These are phyloP conservation scores for Sporodiniella umbellata DNA, from an alignment of 371 early-diverging fungal genomes.

Conservation along the genomic window DNA sequence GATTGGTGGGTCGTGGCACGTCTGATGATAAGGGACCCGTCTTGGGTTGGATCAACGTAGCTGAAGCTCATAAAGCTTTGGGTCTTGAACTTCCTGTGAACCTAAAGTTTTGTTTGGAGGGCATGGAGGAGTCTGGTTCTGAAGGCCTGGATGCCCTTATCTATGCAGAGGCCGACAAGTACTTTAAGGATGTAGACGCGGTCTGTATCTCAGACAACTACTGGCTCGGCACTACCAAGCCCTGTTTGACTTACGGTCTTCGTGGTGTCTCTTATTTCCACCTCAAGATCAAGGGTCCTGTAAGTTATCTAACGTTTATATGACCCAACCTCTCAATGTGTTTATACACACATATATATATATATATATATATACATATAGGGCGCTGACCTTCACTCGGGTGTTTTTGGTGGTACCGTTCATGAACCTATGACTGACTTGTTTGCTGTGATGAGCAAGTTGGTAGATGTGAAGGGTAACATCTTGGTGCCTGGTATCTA, in stretches of 20 bases:
- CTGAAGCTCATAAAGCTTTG: constrained; percentile 88
- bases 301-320: constrained; percentile 29
- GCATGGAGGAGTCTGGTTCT: constrained; percentile 87
- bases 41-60: constrained; percentile 91
- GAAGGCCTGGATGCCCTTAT: constrained; percentile 94
- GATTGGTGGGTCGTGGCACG: constrained; percentile 89
- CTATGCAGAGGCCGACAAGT: constrained; percentile 74
- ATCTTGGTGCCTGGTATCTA: constrained; percentile 92
- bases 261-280: constrained; percentile 93
- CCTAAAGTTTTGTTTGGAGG: constrained; percentile 95
- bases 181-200: constrained; percentile 87
- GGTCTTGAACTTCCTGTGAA: constrained; percentile 92
- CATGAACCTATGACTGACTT: constrained; percentile 98
- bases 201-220: constrained; percentile 97
- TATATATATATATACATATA: too few relatives aligned
- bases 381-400: constrained; percentile 86
- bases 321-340: too few relatives aligned
- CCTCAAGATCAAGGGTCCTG: constrained; percentile 75
- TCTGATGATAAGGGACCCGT: constrained; percentile 97
- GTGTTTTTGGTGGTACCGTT: constrained; percentile 95
- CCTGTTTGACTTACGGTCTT: constrained; percentile 96
- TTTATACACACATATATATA: too few relatives aligned
- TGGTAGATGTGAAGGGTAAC: constrained; percentile 84
- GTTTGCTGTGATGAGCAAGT: constrained; percentile 75
- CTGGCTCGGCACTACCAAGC: constrained; percentile 94